These are phyloP conservation scores for Cucurbita pepo DNA, from an alignment of 306 rosid genomes.

Conservation along the genomic window DNA sequence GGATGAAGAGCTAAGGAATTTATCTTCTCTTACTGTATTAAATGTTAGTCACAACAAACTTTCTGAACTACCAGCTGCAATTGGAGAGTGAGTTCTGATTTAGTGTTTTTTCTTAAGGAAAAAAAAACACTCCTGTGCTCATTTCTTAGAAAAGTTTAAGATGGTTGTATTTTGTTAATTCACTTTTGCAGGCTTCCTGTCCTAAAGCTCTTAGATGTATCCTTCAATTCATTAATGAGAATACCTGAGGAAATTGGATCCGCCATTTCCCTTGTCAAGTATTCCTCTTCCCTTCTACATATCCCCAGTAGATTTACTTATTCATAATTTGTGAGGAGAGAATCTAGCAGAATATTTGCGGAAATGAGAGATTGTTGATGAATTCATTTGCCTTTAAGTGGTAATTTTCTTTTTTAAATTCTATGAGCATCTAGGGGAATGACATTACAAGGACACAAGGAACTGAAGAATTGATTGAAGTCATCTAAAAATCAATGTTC, in stretches of 20 bases:
- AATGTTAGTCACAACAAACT: constrained; percentile 79
- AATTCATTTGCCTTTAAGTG: neutral
- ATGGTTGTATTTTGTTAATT: neutral
- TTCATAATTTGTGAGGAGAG: neutral
- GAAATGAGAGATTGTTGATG: neutral
- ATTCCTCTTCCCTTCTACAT: constrained; percentile 5
- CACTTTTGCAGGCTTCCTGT: constrained; percentile 40
- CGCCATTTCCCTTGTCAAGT: constrained; percentile 74
- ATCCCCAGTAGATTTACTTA: neutral
- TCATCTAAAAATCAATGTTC: neutral
- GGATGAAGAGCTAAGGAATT: constrained; percentile 57
- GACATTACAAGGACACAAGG: neutral
- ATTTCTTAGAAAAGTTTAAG: neutral
- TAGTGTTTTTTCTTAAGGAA: neutral
- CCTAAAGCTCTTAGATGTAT: constrained; percentile 65
- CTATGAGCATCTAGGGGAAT: neutral
- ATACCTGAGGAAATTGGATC: constrained; percentile 77
- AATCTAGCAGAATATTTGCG: neutral
- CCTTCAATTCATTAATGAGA: constrained; percentile 36
- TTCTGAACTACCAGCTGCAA: constrained; percentile 58
- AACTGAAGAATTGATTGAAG: neutral
- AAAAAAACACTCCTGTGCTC: neutral
- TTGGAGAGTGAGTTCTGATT: constrained; percentile 71
- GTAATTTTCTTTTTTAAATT: neutral
- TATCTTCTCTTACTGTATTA: constrained; percentile 46